phyloP scores from a whole-genome alignment of 2,329 filamentous ascomycete species.

The Fusarium verticillioides region DNA sequence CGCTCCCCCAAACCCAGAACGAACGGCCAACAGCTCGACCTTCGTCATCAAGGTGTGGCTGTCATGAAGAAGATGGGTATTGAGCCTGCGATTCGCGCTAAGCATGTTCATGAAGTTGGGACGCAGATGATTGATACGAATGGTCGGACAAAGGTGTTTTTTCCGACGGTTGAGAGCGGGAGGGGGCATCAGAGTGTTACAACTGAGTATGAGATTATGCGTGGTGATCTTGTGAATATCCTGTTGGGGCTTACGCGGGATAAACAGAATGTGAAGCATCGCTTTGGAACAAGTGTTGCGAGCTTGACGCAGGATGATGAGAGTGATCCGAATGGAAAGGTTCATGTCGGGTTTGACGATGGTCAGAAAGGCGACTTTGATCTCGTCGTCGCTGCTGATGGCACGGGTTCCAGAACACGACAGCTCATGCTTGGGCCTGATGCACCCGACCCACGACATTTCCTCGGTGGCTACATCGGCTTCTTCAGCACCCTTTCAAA shows the following conservation, averaged over 20 bases:
- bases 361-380: slow-evolving; percentile 2
- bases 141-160: not conserved
- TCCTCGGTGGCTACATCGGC: slow-evolving; percentile 28
- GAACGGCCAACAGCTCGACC: slow-evolving; percentile 13
- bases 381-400: slow-evolving; percentile 19
- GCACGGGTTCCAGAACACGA: slow-evolving; percentile 11
- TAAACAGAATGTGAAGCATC: slow-evolving; percentile 6
- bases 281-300: not conserved
- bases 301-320: slow-evolving; percentile 9
- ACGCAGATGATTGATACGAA: slow-evolving; percentile 1
- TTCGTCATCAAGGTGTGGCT: slow-evolving; percentile 1
- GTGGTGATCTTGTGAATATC: slow-evolving; percentile 6
- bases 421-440: slow-evolving; percentile 25
- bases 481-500: slow-evolving; percentile 4
- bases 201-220: slow-evolving; percentile 6
- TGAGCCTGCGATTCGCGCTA: slow-evolving; percentile 9
- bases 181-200: not conserved
- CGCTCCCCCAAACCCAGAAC: slow-evolving; percentile 1
- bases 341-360: slow-evolving; percentile 4
- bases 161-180: not conserved
- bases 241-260: slow-evolving; percentile 4
- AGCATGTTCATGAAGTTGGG: not conserved
- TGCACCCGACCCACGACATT: slow-evolving; percentile 20
- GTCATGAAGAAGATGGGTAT: slow-evolving; percentile 30
- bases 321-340: slow-evolving; percentile 1